Evolutionary conservation across 352 stramenopile genomes (phyloP).

Genomic region (Aphanomyces astaci): DNA sequence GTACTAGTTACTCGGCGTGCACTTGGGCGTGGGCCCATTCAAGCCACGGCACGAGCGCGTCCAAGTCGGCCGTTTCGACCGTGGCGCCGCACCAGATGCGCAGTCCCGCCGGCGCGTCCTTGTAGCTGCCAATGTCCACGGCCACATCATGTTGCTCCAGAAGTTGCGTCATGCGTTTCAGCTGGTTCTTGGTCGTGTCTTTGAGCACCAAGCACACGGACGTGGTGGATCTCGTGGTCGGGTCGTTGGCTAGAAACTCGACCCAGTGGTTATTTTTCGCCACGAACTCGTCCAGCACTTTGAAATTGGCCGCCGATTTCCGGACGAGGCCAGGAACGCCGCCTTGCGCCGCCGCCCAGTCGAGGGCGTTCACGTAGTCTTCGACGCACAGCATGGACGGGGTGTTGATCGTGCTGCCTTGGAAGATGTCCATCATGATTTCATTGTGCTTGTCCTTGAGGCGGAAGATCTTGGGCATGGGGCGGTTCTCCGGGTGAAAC

Average conservation of each 20-base stretch:
- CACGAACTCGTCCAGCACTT: slow-evolving; percentile 96
- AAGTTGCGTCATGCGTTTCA: slow-evolving; percentile 95
- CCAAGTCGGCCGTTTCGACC: slow-evolving; percentile 96
- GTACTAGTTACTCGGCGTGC: not conserved
- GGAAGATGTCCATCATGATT: slow-evolving; percentile 92
- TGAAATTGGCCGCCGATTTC: slow-evolving; percentile 91
- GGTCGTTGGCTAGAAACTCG: slow-evolving; percentile 93
- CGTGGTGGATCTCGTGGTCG: slow-evolving; percentile 92
- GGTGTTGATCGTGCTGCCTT: slow-evolving; percentile 99
- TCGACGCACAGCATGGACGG: slow-evolving; percentile 99
- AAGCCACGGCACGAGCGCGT: slow-evolving; percentile 97
- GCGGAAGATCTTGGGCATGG: slow-evolving; percentile 99
- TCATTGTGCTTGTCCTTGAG: slow-evolving; percentile 95
- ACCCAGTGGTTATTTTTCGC: slow-evolving; percentile 93
- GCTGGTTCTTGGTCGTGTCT: slow-evolving; percentile 85
- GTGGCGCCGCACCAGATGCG: slow-evolving; percentile 99
- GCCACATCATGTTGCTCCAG: slow-evolving; percentile 95
- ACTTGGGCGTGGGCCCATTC: slow-evolving; percentile 95
- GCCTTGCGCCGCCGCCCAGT: slow-evolving; percentile 93
- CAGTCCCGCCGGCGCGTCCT: slow-evolving; percentile 95
- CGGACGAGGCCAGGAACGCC: slow-evolving; percentile 91
- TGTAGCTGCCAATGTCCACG: slow-evolving; percentile 97
- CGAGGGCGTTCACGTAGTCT: slow-evolving; percentile 97
- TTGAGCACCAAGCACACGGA: slow-evolving; percentile 96
- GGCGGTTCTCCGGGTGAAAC: slow-evolving; percentile 83